A percentile compares a stretch with the other conserved stretches of the same genome.
Conservation (phyloP, 495 filamentous ascomycete genomes). For the Neurospora sp. region DNA sequence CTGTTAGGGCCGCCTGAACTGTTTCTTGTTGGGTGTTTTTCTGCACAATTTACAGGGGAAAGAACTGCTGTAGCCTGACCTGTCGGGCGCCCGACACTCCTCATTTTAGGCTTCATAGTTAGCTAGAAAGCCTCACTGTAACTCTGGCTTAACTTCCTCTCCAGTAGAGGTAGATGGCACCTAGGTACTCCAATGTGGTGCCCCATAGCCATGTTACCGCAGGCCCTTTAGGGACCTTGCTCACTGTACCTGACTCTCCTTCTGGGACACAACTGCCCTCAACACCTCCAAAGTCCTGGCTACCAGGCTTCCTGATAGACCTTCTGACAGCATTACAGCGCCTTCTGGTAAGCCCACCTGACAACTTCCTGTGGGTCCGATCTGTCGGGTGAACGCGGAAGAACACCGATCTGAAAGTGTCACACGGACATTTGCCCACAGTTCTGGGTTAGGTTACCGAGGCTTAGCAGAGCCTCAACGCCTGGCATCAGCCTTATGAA, state of each 20-base stretch:
- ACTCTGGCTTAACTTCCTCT: background rate
- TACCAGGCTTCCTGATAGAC: background rate
- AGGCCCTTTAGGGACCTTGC: background rate
- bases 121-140: background rate
- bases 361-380: background rate
- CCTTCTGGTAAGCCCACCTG: background rate
- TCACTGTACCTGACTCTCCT: background rate
- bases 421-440: no score
- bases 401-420: background rate
- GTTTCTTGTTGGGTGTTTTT: background rate
- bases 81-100: background rate
- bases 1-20: background rate
- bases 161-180: background rate
- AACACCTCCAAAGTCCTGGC: background rate
- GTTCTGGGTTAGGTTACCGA: no score
- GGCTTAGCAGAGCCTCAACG: no score
- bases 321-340: background rate
- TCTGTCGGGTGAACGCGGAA: background rate
- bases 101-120: background rate
- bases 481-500: no score
- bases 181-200: background rate
- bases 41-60: background rate
- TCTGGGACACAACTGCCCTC: background rate
- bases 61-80: background rate
- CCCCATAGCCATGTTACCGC: background rate